Percentiles rank a stretch among this genome's conserved stretches.
phyloP scores from a whole-genome alignment of 352 stramenopile genomes.

The Halophytophthora polymorphica region DNA sequence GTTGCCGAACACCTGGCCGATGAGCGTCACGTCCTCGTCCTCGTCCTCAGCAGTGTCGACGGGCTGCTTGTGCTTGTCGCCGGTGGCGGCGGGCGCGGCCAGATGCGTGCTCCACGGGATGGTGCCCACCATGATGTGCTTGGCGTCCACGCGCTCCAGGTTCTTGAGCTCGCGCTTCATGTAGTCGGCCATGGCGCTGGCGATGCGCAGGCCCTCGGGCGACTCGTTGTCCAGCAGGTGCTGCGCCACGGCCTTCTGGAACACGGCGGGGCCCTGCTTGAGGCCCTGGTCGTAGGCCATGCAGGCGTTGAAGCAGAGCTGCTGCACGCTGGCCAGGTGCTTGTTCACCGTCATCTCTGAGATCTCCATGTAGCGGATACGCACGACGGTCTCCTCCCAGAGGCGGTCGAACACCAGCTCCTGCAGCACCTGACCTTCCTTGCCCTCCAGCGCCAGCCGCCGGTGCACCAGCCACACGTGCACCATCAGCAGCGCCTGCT shows the following conservation, averaged over 20 bases:
- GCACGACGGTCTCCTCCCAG: slow-evolving; percentile 93
- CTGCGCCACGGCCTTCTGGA: slow-evolving; percentile 66
- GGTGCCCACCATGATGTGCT: slow-evolving; percentile 68
- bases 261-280: slow-evolving; percentile 46
- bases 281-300: slow-evolving; percentile 93
- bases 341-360: slow-evolving; percentile 96
- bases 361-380: slow-evolving; percentile 92
- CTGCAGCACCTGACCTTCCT: slow-evolving; percentile 85
- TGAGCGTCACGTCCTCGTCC: slow-evolving; percentile 66
- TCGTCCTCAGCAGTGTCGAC: slow-evolving; percentile 19
- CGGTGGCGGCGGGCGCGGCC: slow-evolving; percentile 1
- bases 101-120: slow-evolving; percentile 66
- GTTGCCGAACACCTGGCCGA: slow-evolving; percentile 81
- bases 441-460: slow-evolving; percentile 81
- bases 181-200: slow-evolving; percentile 59
- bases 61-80: slow-evolving; percentile 22
- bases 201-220: slow-evolving; percentile 47
- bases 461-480: slow-evolving; percentile 97
- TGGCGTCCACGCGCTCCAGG: slow-evolving; percentile 68
- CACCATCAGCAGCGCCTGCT: slow-evolving; percentile 92
- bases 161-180: slow-evolving; percentile 82
- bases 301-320: slow-evolving; percentile 93
- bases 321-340: slow-evolving; percentile 94
- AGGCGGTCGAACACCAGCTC: slow-evolving; percentile 96
- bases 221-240: slow-evolving; percentile 77